Conservation (phyloP, 2,329 filamentous ascomycete genomes). For the Fusarium napiforme region DNA sequence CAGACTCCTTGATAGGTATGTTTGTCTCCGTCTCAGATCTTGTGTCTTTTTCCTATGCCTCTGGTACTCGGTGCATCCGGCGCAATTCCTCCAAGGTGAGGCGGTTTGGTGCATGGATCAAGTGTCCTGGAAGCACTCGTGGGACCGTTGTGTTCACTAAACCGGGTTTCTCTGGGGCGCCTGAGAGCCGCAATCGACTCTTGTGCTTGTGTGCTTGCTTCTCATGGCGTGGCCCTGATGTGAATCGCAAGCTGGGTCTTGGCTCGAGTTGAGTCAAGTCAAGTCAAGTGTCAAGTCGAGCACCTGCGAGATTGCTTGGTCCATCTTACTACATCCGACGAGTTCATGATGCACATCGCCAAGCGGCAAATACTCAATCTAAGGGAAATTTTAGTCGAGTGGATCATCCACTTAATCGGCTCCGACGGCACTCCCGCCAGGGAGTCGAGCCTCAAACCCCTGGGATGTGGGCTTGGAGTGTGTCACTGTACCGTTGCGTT, state of each 20-base stretch:
- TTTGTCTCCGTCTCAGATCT: conserved; percentile 41
- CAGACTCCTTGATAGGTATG: conserved; percentile 40
- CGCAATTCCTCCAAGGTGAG: conserved; percentile 44
- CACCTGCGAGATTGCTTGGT: conserved; percentile 8
- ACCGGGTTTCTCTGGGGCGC: conserved; percentile 14
- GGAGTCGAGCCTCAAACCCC: conserved; percentile 44
- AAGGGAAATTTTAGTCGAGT: conserved; percentile 46
- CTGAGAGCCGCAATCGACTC: conserved; percentile 22
- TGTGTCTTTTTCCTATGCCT: conserved; percentile 28
- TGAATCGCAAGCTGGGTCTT: conserved; percentile 10
- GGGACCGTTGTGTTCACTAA: conserved; percentile 35
- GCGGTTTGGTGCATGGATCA: conserved; percentile 47
- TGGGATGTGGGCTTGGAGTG: conserved; percentile 40
- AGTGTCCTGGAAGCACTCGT: conserved; percentile 42
- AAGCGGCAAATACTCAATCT: conserved; percentile 49
- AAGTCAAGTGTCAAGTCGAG: background rate
- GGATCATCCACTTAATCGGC: conserved; percentile 46
- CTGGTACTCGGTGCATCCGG: conserved; percentile 43
- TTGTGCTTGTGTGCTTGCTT: background rate
- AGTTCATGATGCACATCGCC: conserved; percentile 47
- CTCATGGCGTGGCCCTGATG: conserved; percentile 1
- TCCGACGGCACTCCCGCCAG: conserved; percentile 45
- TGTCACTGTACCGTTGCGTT: conserved; percentile 38
- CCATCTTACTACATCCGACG: conserved; percentile 27
- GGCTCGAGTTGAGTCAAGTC: conserved; percentile 13